A percentile compares a stretch with the other conserved stretches of the same genome.
These are phyloP conservation scores for Stagonosporopsis cucurbitacearum DNA, from an alignment of 2,329 filamentous ascomycete genomes.

Conservation along the genomic window DNA sequence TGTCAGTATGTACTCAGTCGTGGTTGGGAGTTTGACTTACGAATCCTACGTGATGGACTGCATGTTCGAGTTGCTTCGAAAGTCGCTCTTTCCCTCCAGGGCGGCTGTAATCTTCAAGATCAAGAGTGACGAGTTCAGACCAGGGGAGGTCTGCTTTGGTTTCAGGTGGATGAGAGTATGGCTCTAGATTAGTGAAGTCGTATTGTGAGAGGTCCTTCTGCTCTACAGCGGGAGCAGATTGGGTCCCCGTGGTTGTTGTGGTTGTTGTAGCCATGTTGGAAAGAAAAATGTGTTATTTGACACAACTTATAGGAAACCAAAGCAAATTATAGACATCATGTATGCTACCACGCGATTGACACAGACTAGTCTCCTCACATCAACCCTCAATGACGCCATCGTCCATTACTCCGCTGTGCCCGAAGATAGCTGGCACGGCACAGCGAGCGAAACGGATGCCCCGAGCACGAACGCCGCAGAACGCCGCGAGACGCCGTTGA, in stretches of 20 bases:
- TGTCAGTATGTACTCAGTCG: neutral
- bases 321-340: neutral
- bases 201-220: slow-evolving; percentile 35
- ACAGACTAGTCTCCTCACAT: neutral
- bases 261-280: slow-evolving; percentile 31
- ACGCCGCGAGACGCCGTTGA: neutral
- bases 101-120: slow-evolving; percentile 61
- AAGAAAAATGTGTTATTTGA: neutral
- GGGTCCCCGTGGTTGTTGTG: slow-evolving; percentile 23
- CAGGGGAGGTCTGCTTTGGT: slow-evolving; percentile 58
- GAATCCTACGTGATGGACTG: slow-evolving; percentile 57
- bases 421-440: neutral
- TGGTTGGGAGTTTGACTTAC: slow-evolving; percentile 18
- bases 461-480: neutral
- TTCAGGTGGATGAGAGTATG: slow-evolving; percentile 56
- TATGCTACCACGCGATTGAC: neutral
- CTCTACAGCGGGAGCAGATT: neutral
- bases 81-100: slow-evolving; percentile 63
- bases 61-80: slow-evolving; percentile 62
- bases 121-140: slow-evolving; percentile 65
- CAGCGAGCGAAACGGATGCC: neutral
- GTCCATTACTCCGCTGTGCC: neutral
- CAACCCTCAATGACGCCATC: slow-evolving; percentile 6
- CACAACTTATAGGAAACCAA: neutral
- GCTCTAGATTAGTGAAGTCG: slow-evolving; percentile 39